Percentiles rank a stretch among this genome's conserved stretches.
These are phyloP conservation scores for Linum usitatissimum DNA, from an alignment of 345 rosid species.

Conservation along the genomic window DNA sequence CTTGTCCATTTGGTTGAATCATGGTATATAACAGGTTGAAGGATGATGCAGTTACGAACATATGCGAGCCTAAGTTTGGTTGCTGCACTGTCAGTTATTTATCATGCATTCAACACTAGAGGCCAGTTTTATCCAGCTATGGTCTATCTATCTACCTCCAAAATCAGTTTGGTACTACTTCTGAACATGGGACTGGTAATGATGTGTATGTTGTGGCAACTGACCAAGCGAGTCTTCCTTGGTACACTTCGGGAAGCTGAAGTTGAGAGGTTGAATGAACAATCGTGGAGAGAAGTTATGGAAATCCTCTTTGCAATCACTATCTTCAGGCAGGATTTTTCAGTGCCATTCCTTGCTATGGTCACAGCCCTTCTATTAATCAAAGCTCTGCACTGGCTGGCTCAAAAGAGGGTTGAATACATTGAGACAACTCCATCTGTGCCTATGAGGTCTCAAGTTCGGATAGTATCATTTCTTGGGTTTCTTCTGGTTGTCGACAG, in stretches of 20 bases:
- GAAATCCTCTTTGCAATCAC: slow-evolving; percentile 91
- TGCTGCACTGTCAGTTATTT: slow-evolving; percentile 48
- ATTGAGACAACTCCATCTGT: slow-evolving; percentile 94
- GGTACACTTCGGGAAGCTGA: slow-evolving; percentile 95
- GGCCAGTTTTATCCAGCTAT: slow-evolving; percentile 89
- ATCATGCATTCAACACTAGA: slow-evolving; percentile 76
- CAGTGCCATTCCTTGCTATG: slow-evolving; percentile 72
- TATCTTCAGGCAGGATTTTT: slow-evolving; percentile 85
- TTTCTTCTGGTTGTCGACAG: slow-evolving; percentile 64
- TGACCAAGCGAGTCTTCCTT: slow-evolving; percentile 60
- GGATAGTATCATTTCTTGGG: slow-evolving; percentile 73
- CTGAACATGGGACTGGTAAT: slow-evolving; percentile 80
- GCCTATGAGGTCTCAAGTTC: slow-evolving; percentile 51
- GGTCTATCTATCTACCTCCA: slow-evolving; percentile 76
- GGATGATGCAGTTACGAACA: slow-evolving; percentile 68
- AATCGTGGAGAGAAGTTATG: slow-evolving; percentile 87
- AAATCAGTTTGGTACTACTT: slow-evolving; percentile 65
- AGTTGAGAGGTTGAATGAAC: slow-evolving; percentile 87
- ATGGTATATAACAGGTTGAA: background rate
- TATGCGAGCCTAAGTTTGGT: slow-evolving; percentile 58
- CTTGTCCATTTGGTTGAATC: background rate
- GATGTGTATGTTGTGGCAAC: slow-evolving; percentile 72
- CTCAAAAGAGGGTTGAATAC: slow-evolving; percentile 92
- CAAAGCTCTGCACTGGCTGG: slow-evolving; percentile 89
- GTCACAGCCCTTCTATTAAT: slow-evolving; percentile 70